A percentile compares a stretch with the other conserved stretches of the same genome.
Conservation (phyloP, 1,139 yeast species). For the Lodderomyces jiufengensis region DNA sequence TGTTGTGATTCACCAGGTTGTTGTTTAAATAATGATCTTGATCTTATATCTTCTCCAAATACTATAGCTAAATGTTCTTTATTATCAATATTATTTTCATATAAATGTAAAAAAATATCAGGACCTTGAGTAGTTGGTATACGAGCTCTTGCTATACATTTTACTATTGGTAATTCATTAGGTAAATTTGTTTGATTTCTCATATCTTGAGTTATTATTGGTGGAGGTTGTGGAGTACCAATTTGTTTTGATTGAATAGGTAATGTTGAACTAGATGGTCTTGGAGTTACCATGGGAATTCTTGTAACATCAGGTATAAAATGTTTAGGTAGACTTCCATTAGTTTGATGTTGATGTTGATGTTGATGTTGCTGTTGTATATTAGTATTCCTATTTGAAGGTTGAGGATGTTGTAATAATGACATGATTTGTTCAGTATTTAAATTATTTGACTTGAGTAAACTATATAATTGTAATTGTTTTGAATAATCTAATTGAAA, state of each 20-base stretch:
- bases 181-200: slow-evolving; percentile 23
- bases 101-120: slow-evolving; percentile 87
- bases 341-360: slow-evolving; percentile 5
- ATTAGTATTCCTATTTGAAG: slow-evolving; percentile 1
- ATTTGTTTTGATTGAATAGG: slow-evolving; percentile 4
- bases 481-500: too few relatives aligned
- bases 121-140: slow-evolving; percentile 93
- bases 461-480: too few relatives aligned
- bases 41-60: slow-evolving; percentile 87
- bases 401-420: slow-evolving; percentile 5
- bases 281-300: slow-evolving; percentile 16
- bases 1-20: slow-evolving; percentile 76
- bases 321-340: background rate
- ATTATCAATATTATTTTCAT: slow-evolving; percentile 77
- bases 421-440: slow-evolving; percentile 1
- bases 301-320: slow-evolving; percentile 11
- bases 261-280: slow-evolving; percentile 10
- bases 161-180: slow-evolving; percentile 58
- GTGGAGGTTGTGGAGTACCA: slow-evolving; percentile 13
- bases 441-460: too few relatives aligned
- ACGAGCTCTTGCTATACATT: slow-evolving; percentile 87
- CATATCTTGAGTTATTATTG: slow-evolving; percentile 13
- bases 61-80: slow-evolving; percentile 98
- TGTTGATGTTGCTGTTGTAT: background rate
- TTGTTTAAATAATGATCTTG: slow-evolving; percentile 62